Conservation (phyloP, 2,329 filamentous ascomycete species). For the Aspergillus tanneri region DNA sequence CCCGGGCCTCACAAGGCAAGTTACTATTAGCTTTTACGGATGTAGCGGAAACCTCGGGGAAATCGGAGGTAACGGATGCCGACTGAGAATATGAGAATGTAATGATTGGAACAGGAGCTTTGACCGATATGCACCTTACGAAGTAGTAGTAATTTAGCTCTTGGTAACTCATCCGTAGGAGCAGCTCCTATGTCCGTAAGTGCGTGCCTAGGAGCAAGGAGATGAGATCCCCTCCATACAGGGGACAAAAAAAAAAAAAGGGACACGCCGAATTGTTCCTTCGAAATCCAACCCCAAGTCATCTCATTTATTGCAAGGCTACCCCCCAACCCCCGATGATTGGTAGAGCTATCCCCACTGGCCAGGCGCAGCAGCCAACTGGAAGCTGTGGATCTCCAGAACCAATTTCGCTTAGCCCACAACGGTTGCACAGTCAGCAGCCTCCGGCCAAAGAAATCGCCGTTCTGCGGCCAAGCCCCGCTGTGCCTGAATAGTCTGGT, state of each 20-base stretch:
- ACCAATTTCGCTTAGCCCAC: conserved; percentile 36
- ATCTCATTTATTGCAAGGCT: conserved; percentile 4
- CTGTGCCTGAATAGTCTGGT: conserved; percentile 19
- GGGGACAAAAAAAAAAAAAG: conserved; percentile 2
- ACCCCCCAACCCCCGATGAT: conserved; percentile 13
- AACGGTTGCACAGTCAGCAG: conserved; percentile 21
- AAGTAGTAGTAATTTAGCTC: conserved; percentile 1
- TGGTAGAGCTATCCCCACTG: conserved; percentile 20
- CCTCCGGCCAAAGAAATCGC: conserved; percentile 18
- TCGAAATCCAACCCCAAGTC: conserved; percentile 4
- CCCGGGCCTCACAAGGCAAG: not conserved
- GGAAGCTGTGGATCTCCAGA: conserved; percentile 23
- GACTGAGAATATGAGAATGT: conserved; percentile 11
- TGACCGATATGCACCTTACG: not conserved
- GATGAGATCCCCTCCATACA: not conserved
- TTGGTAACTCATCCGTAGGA: no score
- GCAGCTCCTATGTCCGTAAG: no score
- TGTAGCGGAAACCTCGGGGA: conserved; percentile 29
- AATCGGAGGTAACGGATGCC: conserved; percentile 16
- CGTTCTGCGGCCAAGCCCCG: conserved; percentile 17
- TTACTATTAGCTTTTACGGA: conserved; percentile 18
- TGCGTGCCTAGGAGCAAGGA: no score
- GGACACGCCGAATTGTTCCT: conserved; percentile 9
- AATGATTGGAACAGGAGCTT: not conserved
- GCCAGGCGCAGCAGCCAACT: conserved; percentile 24